phyloP scores from a whole-genome alignment of 2,329 filamentous ascomycete species.

The Trichothecium roseum region DNA sequence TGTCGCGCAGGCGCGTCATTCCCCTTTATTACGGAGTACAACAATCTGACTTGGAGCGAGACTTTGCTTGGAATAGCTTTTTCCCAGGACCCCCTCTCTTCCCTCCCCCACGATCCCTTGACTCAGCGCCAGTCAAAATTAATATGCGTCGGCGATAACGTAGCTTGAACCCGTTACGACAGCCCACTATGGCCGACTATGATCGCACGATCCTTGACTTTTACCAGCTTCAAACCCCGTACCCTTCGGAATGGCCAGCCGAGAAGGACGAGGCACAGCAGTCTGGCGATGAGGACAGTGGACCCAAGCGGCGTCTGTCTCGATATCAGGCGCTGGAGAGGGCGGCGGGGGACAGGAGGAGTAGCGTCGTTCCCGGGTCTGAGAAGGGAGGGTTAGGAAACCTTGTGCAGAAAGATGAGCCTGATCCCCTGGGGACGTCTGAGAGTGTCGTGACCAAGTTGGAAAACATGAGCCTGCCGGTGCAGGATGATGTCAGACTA shows the following conservation, averaged over 20 bases:
- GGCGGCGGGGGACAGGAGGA: conserved; percentile 58
- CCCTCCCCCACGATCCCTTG: too few relatives aligned
- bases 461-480: conserved; percentile 62
- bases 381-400: conserved; percentile 62
- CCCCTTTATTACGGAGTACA: too few relatives aligned
- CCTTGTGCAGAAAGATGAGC: conserved; percentile 80
- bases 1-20: too few relatives aligned
- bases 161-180: conserved; percentile 1
- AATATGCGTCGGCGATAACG: conserved; percentile 5
- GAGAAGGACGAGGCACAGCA: conserved; percentile 64
- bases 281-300: conserved; percentile 47
- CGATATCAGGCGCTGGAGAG: conserved; percentile 78
- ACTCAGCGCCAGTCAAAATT: too few relatives aligned
- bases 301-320: conserved; percentile 54
- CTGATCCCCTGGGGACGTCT: conserved; percentile 79
- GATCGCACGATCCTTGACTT: conserved; percentile 75
- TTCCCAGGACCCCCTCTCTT: too few relatives aligned
- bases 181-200: conserved; percentile 51
- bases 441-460: conserved; percentile 79
- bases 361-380: conserved; percentile 54
- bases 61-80: background rate
- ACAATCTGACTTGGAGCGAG: too few relatives aligned
- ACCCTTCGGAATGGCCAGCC: conserved; percentile 76
- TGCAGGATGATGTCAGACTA: conserved; percentile 74
- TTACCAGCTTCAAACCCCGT: conserved; percentile 73